These are phyloP conservation scores for Pseudisothecium myosuroides DNA, from an alignment of 225 moss, liverwort and hornwort genomes.

Conservation along the genomic window DNA sequence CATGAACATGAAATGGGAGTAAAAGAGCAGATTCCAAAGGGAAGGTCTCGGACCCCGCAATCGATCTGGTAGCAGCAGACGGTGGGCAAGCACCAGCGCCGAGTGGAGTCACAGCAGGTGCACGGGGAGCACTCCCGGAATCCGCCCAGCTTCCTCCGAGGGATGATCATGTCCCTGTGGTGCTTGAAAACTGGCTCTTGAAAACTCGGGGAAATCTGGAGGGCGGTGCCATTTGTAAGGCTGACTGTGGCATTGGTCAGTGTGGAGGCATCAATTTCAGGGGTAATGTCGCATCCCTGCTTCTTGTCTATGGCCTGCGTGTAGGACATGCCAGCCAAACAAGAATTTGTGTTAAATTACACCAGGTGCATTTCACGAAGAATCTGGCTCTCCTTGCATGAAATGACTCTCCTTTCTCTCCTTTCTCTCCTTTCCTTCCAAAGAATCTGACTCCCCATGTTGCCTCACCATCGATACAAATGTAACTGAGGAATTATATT, in stretches of 20 bases:
- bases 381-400: neutral
- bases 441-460: neutral
- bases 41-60: constrained; percentile 31
- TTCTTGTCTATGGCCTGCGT: neutral
- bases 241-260: neutral
- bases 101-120: constrained; percentile 50
- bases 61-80: constrained; percentile 50
- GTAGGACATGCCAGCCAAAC: neutral
- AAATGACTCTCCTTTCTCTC: neutral
- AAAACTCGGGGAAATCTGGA: constrained; percentile 6
- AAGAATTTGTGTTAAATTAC: neutral
- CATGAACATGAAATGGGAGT: constrained; percentile 49
- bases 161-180: neutral
- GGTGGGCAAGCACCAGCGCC: constrained; percentile 45
- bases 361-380: neutral
- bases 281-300: neutral
- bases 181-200: neutral
- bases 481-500: neutral
- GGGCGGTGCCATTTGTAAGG: constrained; percentile 22
- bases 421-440: neutral
- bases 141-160: constrained; percentile 14
- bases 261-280: neutral
- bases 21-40: constrained; percentile 46
- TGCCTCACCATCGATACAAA: neutral
- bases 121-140: constrained; percentile 51